Percentiles rank a stretch among this genome's conserved stretches.
Evolutionary conservation across 2,329 filamentous ascomycete species (phyloP).

Genomic region (Diaporthe eres): DNA sequence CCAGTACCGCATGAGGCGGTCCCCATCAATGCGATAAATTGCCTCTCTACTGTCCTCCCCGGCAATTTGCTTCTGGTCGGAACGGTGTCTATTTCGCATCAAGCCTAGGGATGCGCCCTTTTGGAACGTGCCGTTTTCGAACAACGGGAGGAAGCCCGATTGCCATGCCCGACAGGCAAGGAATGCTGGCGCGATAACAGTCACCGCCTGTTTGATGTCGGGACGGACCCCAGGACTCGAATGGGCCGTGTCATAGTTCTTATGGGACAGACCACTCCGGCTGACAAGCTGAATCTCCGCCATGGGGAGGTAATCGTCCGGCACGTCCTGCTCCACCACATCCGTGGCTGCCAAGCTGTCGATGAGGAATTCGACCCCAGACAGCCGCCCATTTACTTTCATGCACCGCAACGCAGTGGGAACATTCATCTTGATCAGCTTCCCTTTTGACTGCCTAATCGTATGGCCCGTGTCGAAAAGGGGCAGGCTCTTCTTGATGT

Average conservation of each 20-base stretch:
- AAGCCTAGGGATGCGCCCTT: background rate
- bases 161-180: constrained; percentile 37
- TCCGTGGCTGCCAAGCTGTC: background rate
- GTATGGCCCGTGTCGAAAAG: constrained; percentile 34
- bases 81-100: background rate
- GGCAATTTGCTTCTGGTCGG: background rate
- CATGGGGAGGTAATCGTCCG: constrained; percentile 29
- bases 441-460: background rate
- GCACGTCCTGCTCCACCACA: background rate
- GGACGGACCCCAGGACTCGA: background rate
- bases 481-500: constrained; percentile 25
- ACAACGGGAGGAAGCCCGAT: constrained; percentile 32
- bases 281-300: constrained; percentile 29
- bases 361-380: constrained; percentile 4
- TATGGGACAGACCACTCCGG: background rate
- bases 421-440: constrained; percentile 33
- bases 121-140: constrained; percentile 16
- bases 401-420: constrained; percentile 36
- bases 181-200: constrained; percentile 31
- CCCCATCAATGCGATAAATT: background rate
- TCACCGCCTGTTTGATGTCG: background rate
- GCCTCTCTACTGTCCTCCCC: background rate
- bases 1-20: constrained; percentile 15
- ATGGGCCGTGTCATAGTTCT: background rate
- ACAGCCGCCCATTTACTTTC: constrained; percentile 25